Conservation (phyloP, 805 yeast genomes). For the Nakazawaea wyomingensis region DNA sequence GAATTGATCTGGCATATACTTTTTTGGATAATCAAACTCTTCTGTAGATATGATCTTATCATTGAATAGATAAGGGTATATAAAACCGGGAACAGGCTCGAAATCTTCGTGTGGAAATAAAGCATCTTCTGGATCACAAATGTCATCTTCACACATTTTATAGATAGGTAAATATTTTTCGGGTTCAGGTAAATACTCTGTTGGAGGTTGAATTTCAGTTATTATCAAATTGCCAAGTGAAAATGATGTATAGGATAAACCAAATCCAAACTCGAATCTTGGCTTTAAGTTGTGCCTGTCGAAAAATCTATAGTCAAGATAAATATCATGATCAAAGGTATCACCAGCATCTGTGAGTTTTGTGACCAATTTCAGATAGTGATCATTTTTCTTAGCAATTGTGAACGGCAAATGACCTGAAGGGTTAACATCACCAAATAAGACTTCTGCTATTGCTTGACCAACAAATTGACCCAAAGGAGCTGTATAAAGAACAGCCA, state of each 20-base stretch:
- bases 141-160: slow-evolving; percentile 38
- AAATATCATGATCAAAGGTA: slow-evolving; percentile 37
- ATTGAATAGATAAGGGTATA: slow-evolving; percentile 48
- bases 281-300: slow-evolving; percentile 31
- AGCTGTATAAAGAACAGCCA: slow-evolving; percentile 47
- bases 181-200: slow-evolving; percentile 41
- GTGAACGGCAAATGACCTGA: slow-evolving; percentile 38
- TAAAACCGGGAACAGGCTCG: slow-evolving; percentile 47
- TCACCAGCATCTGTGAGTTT: slow-evolving; percentile 34
- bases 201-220: slow-evolving; percentile 36
- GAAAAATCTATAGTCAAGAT: slow-evolving; percentile 39
- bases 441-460: slow-evolving; percentile 36
- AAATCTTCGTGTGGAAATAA: slow-evolving; percentile 47
- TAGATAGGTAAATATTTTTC: slow-evolving; percentile 39
- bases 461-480: slow-evolving; percentile 51
- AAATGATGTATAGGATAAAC: slow-evolving; percentile 37
- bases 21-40: slow-evolving; percentile 35
- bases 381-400: slow-evolving; percentile 45
- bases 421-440: slow-evolving; percentile 39
- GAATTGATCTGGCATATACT: slow-evolving; percentile 31
- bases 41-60: slow-evolving; percentile 30
- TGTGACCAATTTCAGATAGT: slow-evolving; percentile 16
- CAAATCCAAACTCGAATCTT: slow-evolving; percentile 39
- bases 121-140: slow-evolving; percentile 51
- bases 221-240: slow-evolving; percentile 33